phyloP scores from a whole-genome alignment of 495 filamentous ascomycete species.

The Mycothermus thermophilus region DNA sequence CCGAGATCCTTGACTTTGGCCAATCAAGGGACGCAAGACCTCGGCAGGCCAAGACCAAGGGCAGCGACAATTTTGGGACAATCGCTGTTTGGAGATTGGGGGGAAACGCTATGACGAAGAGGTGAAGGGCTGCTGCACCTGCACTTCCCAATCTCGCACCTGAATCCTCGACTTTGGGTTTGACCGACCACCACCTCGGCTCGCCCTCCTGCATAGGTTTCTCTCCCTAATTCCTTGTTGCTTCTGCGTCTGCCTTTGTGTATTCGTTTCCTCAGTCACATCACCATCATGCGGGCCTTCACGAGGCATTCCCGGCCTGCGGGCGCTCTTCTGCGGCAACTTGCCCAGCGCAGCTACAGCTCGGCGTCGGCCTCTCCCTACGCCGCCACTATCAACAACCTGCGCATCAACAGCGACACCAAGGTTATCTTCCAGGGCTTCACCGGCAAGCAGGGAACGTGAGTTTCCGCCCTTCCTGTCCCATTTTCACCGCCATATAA shows the following conservation, averaged over 20 bases:
- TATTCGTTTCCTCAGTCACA: not conserved
- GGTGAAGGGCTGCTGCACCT: not conserved
- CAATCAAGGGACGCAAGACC: conserved; percentile 1
- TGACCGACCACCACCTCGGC: not conserved
- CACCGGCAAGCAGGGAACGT: conserved; percentile 98
- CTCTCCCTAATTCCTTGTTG: not conserved
- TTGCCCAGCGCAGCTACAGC: conserved; percentile 52
- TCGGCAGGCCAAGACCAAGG: conserved; percentile 2
- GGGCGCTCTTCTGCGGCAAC: conserved; percentile 29
- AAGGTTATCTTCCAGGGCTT: conserved; percentile 96
- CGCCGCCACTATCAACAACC: conserved; percentile 70
- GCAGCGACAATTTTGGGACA: conserved; percentile 8
- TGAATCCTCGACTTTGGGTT: no score
- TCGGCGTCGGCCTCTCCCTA: conserved; percentile 57
- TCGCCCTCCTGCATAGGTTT: conserved; percentile 1
- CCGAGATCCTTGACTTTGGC: not conserved
- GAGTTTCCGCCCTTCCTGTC: conserved; percentile 28
- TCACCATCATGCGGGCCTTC: conserved; percentile 32
- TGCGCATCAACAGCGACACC: conserved; percentile 83
- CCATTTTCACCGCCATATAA: conserved; percentile 1
- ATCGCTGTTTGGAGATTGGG: conserved; percentile 7
- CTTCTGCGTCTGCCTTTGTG: not conserved
- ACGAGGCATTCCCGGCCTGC: conserved; percentile 33
- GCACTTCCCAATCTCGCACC: no score
- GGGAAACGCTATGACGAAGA: no score